These are phyloP conservation scores for Mucor saturninus DNA, from an alignment of 371 early-diverging fungal species.

Conservation along the genomic window DNA sequence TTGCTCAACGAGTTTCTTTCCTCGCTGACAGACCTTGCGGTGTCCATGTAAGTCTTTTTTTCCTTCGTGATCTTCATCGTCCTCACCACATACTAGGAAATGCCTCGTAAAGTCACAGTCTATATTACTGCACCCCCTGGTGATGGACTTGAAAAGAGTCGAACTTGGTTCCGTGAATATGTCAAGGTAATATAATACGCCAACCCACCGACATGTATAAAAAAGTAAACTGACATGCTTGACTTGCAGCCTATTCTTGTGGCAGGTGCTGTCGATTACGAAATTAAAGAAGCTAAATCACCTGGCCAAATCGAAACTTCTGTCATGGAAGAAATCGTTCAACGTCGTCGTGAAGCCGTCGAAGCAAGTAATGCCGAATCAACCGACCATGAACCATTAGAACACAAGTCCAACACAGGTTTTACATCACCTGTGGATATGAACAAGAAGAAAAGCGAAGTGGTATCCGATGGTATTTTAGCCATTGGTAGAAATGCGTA, in stretches of 20 bases:
- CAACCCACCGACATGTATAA: not conserved
- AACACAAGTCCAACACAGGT: constrained; percentile 10
- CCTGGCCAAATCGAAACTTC: constrained; percentile 60
- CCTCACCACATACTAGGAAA: too few relatives aligned
- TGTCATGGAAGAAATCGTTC: constrained; percentile 59
- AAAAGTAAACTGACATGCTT: not conserved
- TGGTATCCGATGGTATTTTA: constrained; percentile 56
- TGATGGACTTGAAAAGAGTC: too few relatives aligned
- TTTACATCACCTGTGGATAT: constrained; percentile 10
- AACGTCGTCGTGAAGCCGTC: constrained; percentile 50
- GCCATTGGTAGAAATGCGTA: constrained; percentile 68
- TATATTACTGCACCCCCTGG: too few relatives aligned
- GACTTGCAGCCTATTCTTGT: constrained; percentile 66
- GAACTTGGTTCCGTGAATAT: not conserved
- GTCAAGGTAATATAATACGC: not conserved
- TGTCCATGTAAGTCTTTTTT: too few relatives aligned
- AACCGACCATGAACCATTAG: not conserved
- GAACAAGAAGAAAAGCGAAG: not conserved
- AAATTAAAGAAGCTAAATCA: constrained; percentile 60
- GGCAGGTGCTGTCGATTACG: constrained; percentile 73
- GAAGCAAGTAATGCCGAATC: not conserved
- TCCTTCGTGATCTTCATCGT: too few relatives aligned
- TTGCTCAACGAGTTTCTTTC: too few relatives aligned
- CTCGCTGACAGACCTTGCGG: too few relatives aligned
- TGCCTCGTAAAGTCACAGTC: too few relatives aligned